These are phyloP conservation scores for Draba incana DNA, from an alignment of 345 rosid genomes.

Conservation along the genomic window DNA sequence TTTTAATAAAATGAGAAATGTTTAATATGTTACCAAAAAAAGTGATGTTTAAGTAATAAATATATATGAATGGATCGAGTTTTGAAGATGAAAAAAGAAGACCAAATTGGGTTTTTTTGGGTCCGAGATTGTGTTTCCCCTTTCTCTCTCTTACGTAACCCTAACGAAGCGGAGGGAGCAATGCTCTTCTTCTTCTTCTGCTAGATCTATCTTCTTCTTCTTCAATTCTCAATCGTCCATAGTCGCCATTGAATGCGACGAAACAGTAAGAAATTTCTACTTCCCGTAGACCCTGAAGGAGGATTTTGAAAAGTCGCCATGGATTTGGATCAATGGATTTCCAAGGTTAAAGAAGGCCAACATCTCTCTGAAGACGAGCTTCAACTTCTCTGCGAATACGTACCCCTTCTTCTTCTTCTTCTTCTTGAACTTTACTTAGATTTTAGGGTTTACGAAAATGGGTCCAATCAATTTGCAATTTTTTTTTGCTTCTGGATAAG, in stretches of 20 bases:
- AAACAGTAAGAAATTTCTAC: constrained; percentile 10
- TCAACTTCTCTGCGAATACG: constrained; percentile 98
- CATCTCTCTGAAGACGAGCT: constrained; percentile 96
- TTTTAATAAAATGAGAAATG: not conserved
- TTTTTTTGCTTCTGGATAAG: not conserved
- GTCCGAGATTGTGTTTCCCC: constrained; percentile 29
- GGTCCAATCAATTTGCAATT: constrained; percentile 13
- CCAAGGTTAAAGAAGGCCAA: constrained; percentile 94
- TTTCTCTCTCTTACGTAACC: constrained; percentile 33
- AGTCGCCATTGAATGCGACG: constrained; percentile 29
- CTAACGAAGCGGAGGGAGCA: constrained; percentile 43
- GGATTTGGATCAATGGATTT: constrained; percentile 99
- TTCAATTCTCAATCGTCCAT: constrained; percentile 13
- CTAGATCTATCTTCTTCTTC: constrained; percentile 37
- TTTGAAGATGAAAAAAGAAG: constrained; percentile 28
- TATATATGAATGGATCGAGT: constrained; percentile 13
- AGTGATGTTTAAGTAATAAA: constrained; percentile 16
- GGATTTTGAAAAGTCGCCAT: constrained; percentile 42
- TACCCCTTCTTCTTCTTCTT: constrained; percentile 32
- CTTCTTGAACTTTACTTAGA: not conserved
- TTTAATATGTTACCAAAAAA: not conserved
- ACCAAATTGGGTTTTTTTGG: constrained; percentile 36
- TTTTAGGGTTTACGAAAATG: not conserved
- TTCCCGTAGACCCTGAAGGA: not conserved
- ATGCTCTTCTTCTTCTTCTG: constrained; percentile 38